Evolutionary conservation across 306 rosid species (phyloP).

Genomic region (Erythrophleum fordii): DNA sequence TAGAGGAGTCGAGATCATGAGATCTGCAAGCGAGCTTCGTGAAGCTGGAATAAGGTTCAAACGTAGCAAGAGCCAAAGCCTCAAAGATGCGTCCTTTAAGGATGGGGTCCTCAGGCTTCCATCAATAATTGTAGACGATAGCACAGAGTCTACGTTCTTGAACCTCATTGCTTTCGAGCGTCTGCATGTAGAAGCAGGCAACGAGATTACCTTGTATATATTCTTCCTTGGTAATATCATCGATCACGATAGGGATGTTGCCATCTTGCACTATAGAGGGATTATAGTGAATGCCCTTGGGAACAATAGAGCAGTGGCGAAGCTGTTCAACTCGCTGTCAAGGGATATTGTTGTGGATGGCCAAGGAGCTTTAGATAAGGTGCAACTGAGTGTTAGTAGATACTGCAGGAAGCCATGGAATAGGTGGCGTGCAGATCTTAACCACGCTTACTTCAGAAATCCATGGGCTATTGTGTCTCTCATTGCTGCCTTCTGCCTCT

Average conservation of each 20-base stretch:
- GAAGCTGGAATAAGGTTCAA: slow-evolving; percentile 55
- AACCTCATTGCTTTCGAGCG: slow-evolving; percentile 63
- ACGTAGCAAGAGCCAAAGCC: slow-evolving; percentile 33
- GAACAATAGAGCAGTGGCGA: slow-evolving; percentile 40
- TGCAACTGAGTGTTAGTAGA: slow-evolving; percentile 27
- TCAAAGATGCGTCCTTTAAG: slow-evolving; percentile 46
- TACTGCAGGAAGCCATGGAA: slow-evolving; percentile 45
- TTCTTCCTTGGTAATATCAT: slow-evolving; percentile 54
- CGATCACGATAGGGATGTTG: slow-evolving; percentile 48
- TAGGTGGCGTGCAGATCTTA: slow-evolving; percentile 43
- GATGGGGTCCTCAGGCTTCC: slow-evolving; percentile 47
- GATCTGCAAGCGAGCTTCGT: slow-evolving; percentile 50
- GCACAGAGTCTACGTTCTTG: slow-evolving; percentile 37
- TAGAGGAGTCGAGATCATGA: slow-evolving; percentile 19
- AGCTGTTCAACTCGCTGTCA: slow-evolving; percentile 37
- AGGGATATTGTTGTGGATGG: slow-evolving; percentile 32
- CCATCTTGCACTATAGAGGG: slow-evolving; percentile 13
- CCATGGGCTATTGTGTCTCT: slow-evolving; percentile 46
- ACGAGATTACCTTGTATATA: slow-evolving; percentile 44
- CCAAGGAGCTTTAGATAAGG: slow-evolving; percentile 14
- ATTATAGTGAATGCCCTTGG: slow-evolving; percentile 47
- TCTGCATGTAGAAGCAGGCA: slow-evolving; percentile 48
- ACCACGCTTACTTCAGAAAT: slow-evolving; percentile 42
- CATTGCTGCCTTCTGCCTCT: slow-evolving; percentile 36
- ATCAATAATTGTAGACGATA: slow-evolving; percentile 40